Base-by-base conservation (phyloP, 2,329 filamentous ascomycete species). In the Clonostachys solani region DNA sequence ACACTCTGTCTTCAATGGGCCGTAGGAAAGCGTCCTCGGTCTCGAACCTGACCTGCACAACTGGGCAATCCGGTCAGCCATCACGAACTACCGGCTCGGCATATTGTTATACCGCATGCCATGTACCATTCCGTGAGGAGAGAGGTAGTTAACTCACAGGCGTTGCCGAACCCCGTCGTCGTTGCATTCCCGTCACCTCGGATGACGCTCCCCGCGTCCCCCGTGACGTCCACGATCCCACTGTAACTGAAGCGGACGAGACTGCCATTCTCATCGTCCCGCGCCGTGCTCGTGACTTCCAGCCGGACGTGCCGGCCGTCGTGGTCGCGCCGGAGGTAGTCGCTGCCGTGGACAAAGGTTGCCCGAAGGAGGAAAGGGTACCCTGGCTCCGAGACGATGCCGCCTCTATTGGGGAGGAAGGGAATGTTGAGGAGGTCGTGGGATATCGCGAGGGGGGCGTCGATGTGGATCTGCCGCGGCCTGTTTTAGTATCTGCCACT, bases 321-420 rank as follows among this genome's bases (percentile, higher is more conserved):
- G 3, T 65, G 60, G 49, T 72, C 69, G 44, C 60, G 60, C 23
- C 64, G 66, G 44, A 72, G 56, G 54, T 63, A 70, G 53, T 72
- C 69, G 43, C 61, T 60, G 18, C 67, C 69, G 44, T 69, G 65
- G 43, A 64, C 47, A 47, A 71, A 67, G 23, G 56, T 57, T 34
- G 67, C 68, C 45, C 67, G 57, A 42, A 72, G 49, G 23, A 57
- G 47, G 44, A 65, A 59, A 6, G 61, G 58, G 51, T 70, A 71
- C 46, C 47, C 45, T 5, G 62, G 58, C 40, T 68, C 64, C 19
- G 69, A 71, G 38, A 57, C 49, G 40, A 72, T 54, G 47, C 53
- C 62, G 43, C 63, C 62, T 12, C 58, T 50, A 40, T 55, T 49
- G 16, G 57, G 50, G 40, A 63, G 33, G 49, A 66, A 64, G 34